Evolutionary conservation across 1,139 yeast genomes (phyloP), one percentile per base, ranked within the genome.

Genomic region (Candida tropicalis): DNA sequence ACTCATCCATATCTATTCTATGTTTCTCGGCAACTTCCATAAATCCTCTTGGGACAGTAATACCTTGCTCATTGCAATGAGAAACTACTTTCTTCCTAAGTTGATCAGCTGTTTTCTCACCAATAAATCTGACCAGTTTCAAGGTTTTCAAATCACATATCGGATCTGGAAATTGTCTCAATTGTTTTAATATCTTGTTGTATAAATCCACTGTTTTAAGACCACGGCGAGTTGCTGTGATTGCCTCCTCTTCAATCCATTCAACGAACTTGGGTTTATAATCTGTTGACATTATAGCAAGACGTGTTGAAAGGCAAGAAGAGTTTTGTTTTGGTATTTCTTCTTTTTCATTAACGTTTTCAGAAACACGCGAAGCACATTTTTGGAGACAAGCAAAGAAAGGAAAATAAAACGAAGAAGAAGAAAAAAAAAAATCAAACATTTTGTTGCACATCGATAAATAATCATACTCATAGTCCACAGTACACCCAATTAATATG

Each of bases 31-130:
- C 43, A 2, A 26, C 37, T 22, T 43, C 49, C 27, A 48, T 18
- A 51, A 72, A 72, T 5, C 56, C 62, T 23, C 38, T 55, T 0
- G 88, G 87, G 24, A 70, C 48, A 0, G 55, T 62, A 4, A 65
- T 48, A 0, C 69, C 73, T 32, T 71, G 62, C 12, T 68, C 72
- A 17, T 60, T 53, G 54, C 89, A 84, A 57, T 83, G 70, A 12
- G 58, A 58, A 12, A 57, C 52, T 39, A 82, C 59, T 47, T 66
- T 67, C 34, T 63, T 58, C 26, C 69, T 65, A 44, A 86, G 65
- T n/a, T 59, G 51, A 3, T 55, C 58, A 33, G 83, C 79, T 9
- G 85, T 79, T 46, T 80, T 79, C n/a, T 76, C 82, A 0, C 95
- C 95, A 24, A 86, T 69, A 45, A 60, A 79, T 49, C 73, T 80